Base-by-base conservation (phyloP, 345 rosid genomes). In the Acer campestre region DNA sequence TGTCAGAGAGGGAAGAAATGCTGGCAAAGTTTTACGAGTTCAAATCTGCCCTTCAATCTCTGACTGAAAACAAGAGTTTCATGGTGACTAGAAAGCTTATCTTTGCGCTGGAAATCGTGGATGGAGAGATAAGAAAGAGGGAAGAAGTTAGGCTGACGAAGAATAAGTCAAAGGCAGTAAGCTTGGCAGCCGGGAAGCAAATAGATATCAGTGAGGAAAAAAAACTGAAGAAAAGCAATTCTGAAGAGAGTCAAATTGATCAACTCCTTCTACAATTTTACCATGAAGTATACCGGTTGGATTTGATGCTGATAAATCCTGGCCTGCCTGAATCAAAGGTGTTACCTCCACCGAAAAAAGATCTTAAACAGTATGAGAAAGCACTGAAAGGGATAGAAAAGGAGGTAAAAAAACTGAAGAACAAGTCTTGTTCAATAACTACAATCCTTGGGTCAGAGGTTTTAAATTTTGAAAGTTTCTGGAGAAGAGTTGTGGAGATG, bases 241-340 rank as follows among this genome's bases (percentile, higher is more conserved):
- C 27, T 59, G 63, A 59, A n/a, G 27, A 7, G 63, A 59, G 4
- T 59, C 63, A 25, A 27, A 11, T 63, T 23, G 67, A 29, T 13
- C 17, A 63, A 16, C 17, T 63, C 9, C 35, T 23, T 11, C 6
- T 23, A 13, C 16, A 27, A 29, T 10, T 27, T 12, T 23, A 10
- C 38, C 6, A 3, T 11, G 40, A 63, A 63, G 67, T 13, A 10
- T 29, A 12, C 38, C 40, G 16, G 18, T 63, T 63, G 67, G 67
- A 63, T 10, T 63, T 0, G 5, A 63, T 63, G 20, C 17, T 63
- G 40, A 63, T 25, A 10, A 23, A 2, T 25, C 67, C 35, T 63
- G 67, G 67, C 9, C 67, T 63, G 67, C 67, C 40, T 63, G 40
- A 63, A 23, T 29, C 67, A 10, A 23, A 63, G 67, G 67, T 63